Evolutionary conservation across 2,329 filamentous ascomycete species (phyloP).

Genomic region (Dryadomyces quercus-mongolicae): DNA sequence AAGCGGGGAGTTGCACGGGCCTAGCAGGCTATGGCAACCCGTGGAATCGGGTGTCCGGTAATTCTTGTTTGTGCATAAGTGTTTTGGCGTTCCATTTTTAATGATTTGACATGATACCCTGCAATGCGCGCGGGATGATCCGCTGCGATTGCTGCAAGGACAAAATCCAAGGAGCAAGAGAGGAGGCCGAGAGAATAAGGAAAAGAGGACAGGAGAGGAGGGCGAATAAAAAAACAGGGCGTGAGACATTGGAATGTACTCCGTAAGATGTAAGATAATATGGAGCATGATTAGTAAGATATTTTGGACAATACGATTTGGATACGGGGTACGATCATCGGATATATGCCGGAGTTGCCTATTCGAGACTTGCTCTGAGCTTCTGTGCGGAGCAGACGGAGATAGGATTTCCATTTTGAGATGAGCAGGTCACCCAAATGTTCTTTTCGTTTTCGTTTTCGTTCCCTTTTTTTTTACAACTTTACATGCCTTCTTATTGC

Average conservation of each 20-base stretch:
- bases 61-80: neutral
- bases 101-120: constrained; percentile 15
- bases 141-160: constrained; percentile 7
- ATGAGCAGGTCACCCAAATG: too few relatives aligned
- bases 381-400: too few relatives aligned
- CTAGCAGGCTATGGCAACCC: neutral
- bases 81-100: constrained; percentile 3
- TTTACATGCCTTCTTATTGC: too few relatives aligned
- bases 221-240: neutral
- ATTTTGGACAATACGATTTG: neutral
- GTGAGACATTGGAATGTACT: neutral
- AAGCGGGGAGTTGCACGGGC: constrained; percentile 9
- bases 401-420: too few relatives aligned
- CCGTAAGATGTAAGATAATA: neutral
- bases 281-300: neutral
- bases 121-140: constrained; percentile 2
- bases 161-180: neutral
- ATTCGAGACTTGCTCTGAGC: too few relatives aligned
- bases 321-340: neutral
- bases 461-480: too few relatives aligned
- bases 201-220: neutral
- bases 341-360: too few relatives aligned
- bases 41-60: neutral
- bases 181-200: neutral
- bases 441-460: too few relatives aligned